Evolutionary conservation across 2,329 filamentous ascomycete species (phyloP), one percentile per base, ranked within the genome.

Genomic region (Arthrobotrys sinensis): DNA sequence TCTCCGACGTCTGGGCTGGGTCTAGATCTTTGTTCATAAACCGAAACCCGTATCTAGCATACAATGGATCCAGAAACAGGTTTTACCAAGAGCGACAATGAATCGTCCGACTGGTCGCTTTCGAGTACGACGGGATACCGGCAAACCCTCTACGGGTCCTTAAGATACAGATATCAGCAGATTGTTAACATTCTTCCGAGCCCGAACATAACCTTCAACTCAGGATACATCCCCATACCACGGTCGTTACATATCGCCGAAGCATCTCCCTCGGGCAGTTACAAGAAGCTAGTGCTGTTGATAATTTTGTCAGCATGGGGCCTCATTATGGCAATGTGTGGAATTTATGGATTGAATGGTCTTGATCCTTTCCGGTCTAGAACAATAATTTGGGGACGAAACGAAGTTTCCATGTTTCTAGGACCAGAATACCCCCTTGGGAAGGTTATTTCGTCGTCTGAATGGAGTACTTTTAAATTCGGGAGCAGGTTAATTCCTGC

Each of bases 401-500:
- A 64, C n/a, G 46, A 69, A 12, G 53, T 64, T 46, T 19, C 24
- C 2, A 69, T 3, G 12, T 16, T 76, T 3, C 38, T 76, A 12
- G 71, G 71, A 6, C 62, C 71, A 2, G 34, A 38, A 1, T 76
- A 76, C 38, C 65, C 55, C 21, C 28, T 69, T 0, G 71, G 71
- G n/a, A 46, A 21, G 3, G 4, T 76, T 7, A 60, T 76, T 1
- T 76, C 71, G 3, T 11, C 45, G 10, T 64, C 40, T 4, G 71
- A 76, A 65, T 76, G 71, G 71, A 69, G 64, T 7, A 76, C 71
- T 3, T 76, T 76, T 40, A 19, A n/a, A 4, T 76, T 76, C 11
- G 71, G 71, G 10, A 57, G 36, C 1, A 57, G 14, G 45, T 21
- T 32, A 19, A 76, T 76, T 11, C 71, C 71, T 4, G 64, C 71